These are phyloP conservation scores for Solanum clarkiae DNA, from an alignment of 257 asterid genomes.

Conservation along the genomic window DNA sequence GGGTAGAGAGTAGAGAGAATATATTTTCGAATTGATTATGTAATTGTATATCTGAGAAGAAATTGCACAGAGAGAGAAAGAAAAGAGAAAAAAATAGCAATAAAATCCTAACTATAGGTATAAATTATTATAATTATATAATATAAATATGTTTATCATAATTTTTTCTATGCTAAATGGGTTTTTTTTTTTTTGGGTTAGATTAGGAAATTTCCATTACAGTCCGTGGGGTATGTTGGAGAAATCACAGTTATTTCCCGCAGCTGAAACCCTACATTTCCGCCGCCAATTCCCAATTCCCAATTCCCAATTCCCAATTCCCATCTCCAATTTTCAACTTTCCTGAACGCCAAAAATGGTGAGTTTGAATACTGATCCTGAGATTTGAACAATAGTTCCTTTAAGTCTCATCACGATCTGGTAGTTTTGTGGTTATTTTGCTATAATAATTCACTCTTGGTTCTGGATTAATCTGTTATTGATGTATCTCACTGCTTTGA, in stretches of 20 bases:
- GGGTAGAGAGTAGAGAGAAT: too few species aligned
- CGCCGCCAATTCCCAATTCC: neutral
- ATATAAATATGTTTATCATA: too few species aligned
- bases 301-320: neutral
- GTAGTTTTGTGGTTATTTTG: neutral
- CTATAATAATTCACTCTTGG: neutral
- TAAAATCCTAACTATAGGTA: too few species aligned
- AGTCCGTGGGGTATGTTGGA: neutral
- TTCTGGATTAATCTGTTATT: neutral
- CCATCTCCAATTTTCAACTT: neutral
- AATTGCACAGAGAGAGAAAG: too few species aligned
- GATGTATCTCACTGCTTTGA: neutral
- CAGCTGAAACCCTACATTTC: neutral
- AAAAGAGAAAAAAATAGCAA: too few species aligned
- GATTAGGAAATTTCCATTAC: neutral
- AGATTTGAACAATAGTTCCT: neutral
- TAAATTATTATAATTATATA: too few species aligned
- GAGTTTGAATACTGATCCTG: neutral
- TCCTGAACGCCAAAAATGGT: neutral
- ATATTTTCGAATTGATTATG: too few species aligned
- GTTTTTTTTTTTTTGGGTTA: too few species aligned
- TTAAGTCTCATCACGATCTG: neutral
- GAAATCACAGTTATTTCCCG: neutral
- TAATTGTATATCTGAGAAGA: too few species aligned
- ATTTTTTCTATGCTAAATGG: too few species aligned